Evolutionary conservation across 2,329 filamentous ascomycete genomes (phyloP), one percentile per base, ranked within the genome.

Genomic region (Aspergillus arachidicola): DNA sequence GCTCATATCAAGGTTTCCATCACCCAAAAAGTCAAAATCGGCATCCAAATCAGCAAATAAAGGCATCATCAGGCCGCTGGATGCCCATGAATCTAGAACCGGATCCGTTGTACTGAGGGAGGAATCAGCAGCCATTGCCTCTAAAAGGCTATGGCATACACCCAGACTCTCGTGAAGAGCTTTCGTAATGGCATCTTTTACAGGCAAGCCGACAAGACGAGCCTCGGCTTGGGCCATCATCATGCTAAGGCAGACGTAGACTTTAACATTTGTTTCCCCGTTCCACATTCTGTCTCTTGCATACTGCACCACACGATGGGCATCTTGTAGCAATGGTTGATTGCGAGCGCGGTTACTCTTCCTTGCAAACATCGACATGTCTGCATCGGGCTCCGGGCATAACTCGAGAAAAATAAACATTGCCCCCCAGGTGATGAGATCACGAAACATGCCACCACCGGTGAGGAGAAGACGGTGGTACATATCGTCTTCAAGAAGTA

Each of bases 201-300:
- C 16, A 1, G 61, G 58, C 4, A 21, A 16, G 0, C 63, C 66
- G 9, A 62, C 56, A 14, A 71, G 58, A 12, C 59, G 55, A 19
- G 66, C 69, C 51, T 70, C 68, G 0, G 62, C 66, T 23, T 72
- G 71, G 5, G 68, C 72, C 51, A 72, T 45, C 36, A 67, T 60
- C 68, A 76, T 73, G 32, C 63, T 68, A 7, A 74, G 32, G 53
- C 69, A 74, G 34, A 75, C 61, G 46, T 76, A 74, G 6, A 55
- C 58, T 58, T 75, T 77, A 7, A 77, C 67, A 61, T 74, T 77
- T 0, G 73, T 77, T 51, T 78, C 75, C 3, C 76, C 74, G 19
- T 68, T 55, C 7, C 45, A 46, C 26, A 78, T 69, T 23, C 75
- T 65, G 14, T 73, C 68, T 6, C 66, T 55, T 2, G 74, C 59